Evolutionary conservation across 306 rosid genomes (phyloP), one percentile per base, ranked within the genome.

Genomic region (Dalbergia oliveri): DNA sequence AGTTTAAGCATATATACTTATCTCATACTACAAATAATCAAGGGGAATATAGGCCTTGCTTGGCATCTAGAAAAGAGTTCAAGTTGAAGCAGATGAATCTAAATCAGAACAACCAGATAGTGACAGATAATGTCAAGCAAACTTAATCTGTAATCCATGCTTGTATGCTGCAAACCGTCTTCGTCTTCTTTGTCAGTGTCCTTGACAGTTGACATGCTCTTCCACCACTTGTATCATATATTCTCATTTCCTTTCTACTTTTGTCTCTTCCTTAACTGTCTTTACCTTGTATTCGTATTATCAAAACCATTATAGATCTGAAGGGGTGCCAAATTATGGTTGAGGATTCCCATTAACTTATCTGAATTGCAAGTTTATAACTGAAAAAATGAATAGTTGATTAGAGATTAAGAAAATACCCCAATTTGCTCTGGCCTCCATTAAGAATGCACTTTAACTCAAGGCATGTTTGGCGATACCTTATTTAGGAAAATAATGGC

Each of bases 91-190:
- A 63, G 41, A 37, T 3, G 37, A 11, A 51, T 58, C 12, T 23
- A 51, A 71, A 65, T 83, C 69, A 9, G 74, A 76, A 66, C 79
- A 81, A 59, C 1, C 34, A 5, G 33, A 58, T 26, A 26, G 31
- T 26, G 80, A 62, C 11, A 49, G 53, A 74, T 43, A 44, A 26
- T 75, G 41, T 70, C 56, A 64, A 15, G 19, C 81, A 73, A 39
- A 75, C 75, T 57, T 85, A 68, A 62, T 69, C 26, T 75, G 58
- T 15, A 60, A 73, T 59, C 54, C 37, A 49, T 45, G 79, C 43
- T 18, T 62, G 76, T 60, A 79, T 75, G 89, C 82, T 68, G 39
- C 66, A 77, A 79, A 82, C 64, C 89, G 89, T 58, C 84, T 56
- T 69, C 84, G 84, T 70, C 69, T 79, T 59, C 50, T 47, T 66